phyloP scores from a whole-genome alignment of 352 stramenopile genomes.

The Phytophthora pini region DNA sequence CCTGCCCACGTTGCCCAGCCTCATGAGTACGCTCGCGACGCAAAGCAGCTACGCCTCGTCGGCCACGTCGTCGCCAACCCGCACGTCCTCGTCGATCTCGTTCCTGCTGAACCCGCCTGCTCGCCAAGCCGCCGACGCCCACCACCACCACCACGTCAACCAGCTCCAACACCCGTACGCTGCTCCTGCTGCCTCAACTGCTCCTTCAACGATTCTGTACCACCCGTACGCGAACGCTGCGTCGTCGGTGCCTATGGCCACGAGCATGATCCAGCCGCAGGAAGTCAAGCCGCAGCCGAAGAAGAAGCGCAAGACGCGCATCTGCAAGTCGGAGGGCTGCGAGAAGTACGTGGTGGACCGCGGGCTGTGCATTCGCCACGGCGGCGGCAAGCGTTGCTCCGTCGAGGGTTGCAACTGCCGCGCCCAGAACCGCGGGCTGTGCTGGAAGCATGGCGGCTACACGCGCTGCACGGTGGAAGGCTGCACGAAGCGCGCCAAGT shows the following conservation, averaged over 20 bases:
- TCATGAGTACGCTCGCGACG: constrained; percentile 37
- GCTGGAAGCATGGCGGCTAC: constrained; percentile 54
- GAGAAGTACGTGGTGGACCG: constrained; percentile 68
- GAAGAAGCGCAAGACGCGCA: constrained; percentile 54
- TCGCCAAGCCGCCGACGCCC: constrained; percentile 3
- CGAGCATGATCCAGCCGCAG: constrained; percentile 18
- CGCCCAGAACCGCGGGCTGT: constrained; percentile 60
- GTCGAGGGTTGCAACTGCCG: constrained; percentile 61
- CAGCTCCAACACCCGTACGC: constrained; percentile 19
- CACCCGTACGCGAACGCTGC: constrained; percentile 31
- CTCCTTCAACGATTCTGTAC: constrained; percentile 27
- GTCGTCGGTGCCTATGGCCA: constrained; percentile 11
- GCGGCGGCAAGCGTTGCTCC: constrained; percentile 79
- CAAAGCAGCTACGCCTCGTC: constrained; percentile 22
- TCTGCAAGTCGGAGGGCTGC: constrained; percentile 53
- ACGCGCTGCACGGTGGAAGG: constrained; percentile 58
- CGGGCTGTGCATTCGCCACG: constrained; percentile 81
- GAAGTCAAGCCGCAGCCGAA: constrained; percentile 23
- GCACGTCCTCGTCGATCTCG: constrained; percentile 39
- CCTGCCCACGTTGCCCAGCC: constrained; percentile 37
- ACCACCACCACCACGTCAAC: constrained; percentile 9
- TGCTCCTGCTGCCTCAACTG: constrained; percentile 3
- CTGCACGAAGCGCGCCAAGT: constrained; percentile 75
- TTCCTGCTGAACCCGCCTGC: constrained; percentile 42
- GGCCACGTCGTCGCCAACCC: constrained; percentile 20